Base-by-base conservation (phyloP, 176 grass and related monocot genomes). In the Juncus inflexus region DNA sequence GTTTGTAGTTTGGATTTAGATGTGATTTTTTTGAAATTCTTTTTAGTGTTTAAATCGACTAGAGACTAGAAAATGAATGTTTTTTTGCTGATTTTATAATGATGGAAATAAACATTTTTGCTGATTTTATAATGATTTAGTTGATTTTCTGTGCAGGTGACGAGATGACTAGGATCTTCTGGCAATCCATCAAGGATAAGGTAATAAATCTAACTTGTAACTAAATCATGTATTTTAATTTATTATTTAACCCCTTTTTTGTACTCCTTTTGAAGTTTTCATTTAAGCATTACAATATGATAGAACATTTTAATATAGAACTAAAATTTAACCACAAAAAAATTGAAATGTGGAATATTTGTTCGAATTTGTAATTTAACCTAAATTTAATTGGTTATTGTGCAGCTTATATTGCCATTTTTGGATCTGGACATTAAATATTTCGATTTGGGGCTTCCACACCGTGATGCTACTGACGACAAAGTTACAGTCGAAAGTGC, bases 111-210 rank as follows among this genome's bases (percentile, higher is more conserved):
- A 58, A 42, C 12, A n/a, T 60, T 58, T 55, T 55, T 70, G 53
- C 42, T 70, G 37, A 40, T 13, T 69, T 41, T 15, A 41, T 43
- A 6, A 16, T 8, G 16, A 42, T 41, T 59, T 59, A 28, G 19
- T 28, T 54, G 67, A 15, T 50, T 60, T 59, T 13, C 70, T 52
- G 55, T 62, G 47, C 63, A 95, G 91, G 91, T 14, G 91, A 95
- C 83, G 91, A 95, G 78, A 95, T 95, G 91, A 95, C 91, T 50
- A 80, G 91, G 69, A 37, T 95, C 38, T 95, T 95, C 76, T 95
- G 91, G 91, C 43, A 95, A 74, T 95, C 78, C 60, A 95, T 95
- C 39, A 95, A 95, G 81, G 84, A 95, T 14, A 95, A 95, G 91
- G 91, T 95, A 75, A 63, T 62, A 3, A 42, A 40, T 15, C 40